phyloP scores from a whole-genome alignment of 345 rosid species.

The Cardamine occulta region DNA sequence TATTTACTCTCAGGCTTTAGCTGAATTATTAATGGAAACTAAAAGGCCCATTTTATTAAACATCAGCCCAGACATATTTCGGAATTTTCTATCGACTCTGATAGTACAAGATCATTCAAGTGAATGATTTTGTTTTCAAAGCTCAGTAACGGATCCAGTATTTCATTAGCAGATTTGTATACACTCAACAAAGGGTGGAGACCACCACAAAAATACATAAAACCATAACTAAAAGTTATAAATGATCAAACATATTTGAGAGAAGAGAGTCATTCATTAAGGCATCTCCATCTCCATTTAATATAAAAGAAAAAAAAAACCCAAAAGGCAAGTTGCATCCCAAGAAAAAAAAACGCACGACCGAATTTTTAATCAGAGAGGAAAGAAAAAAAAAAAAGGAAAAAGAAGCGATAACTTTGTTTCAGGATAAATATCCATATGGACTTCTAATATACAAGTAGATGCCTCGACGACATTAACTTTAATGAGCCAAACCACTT shows the following conservation, averaged over 20 bases:
- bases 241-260: not conserved
- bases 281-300: constrained; percentile 29
- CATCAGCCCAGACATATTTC: not conserved
- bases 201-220: not conserved
- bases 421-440: constrained; percentile 20
- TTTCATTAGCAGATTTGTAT: too few species aligned
- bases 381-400: not conserved
- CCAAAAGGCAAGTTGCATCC: constrained; percentile 34
- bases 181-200: too few species aligned
- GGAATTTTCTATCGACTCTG: not conserved
- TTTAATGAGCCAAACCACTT: constrained; percentile 17
- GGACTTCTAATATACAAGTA: constrained; percentile 42
- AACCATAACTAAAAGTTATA: not conserved
- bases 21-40: not conserved
- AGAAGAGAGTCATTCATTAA: constrained; percentile 33
- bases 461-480: constrained; percentile 24
- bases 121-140: too few species aligned
- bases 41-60: not conserved
- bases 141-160: too few species aligned
- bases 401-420: constrained; percentile 18
- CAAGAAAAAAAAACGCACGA: constrained; percentile 17
- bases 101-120: too few species aligned
- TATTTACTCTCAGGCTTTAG: not conserved
- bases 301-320: constrained; percentile 32
- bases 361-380: not conserved